These are phyloP conservation scores for Neofusicoccum kwambonambiense DNA, from an alignment of 2,329 filamentous ascomycete species.

Conservation along the genomic window DNA sequence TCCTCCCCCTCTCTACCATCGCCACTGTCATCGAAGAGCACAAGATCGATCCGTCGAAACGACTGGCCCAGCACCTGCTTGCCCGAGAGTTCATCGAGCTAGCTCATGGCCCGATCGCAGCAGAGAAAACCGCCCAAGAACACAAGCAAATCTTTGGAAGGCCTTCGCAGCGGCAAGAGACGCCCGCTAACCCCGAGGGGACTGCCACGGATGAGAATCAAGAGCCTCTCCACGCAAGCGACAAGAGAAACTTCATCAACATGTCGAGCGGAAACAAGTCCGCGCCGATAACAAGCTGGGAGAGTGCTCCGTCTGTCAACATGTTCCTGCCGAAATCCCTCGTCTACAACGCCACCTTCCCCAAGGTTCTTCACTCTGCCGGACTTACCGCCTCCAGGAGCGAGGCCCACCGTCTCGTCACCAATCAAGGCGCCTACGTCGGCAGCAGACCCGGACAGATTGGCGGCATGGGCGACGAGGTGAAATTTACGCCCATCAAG, in stretches of 20 bases:
- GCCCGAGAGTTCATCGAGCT: slow-evolving; percentile 80
- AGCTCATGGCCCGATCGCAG: slow-evolving; percentile 68
- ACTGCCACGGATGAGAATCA: neutral
- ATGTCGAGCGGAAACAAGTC: slow-evolving; percentile 32
- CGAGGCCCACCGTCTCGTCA: slow-evolving; percentile 60
- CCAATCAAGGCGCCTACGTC: slow-evolving; percentile 59
- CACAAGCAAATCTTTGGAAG: slow-evolving; percentile 50
- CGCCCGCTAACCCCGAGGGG: neutral
- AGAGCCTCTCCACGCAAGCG: neutral
- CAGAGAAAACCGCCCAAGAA: slow-evolving; percentile 59
- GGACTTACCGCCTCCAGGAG: slow-evolving; percentile 57
- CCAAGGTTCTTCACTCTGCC: slow-evolving; percentile 58
- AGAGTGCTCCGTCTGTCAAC: slow-evolving; percentile 19
- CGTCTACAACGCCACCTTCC: slow-evolving; percentile 55
- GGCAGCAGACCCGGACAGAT: slow-evolving; percentile 49
- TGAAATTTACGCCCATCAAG: slow-evolving; percentile 64
- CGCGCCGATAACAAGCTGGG: neutral
- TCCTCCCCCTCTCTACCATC: slow-evolving; percentile 73
- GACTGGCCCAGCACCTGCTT: slow-evolving; percentile 77
- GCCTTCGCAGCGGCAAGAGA: neutral
- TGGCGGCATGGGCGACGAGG: slow-evolving; percentile 48
- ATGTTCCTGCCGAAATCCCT: slow-evolving; percentile 60
- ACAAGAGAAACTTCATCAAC: slow-evolving; percentile 28
- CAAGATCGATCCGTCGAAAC: slow-evolving; percentile 63
- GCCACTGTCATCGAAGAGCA: slow-evolving; percentile 67